These are phyloP conservation scores for Rosa hybrid DNA, from an alignment of 331 rosid genomes.

Conservation along the genomic window DNA sequence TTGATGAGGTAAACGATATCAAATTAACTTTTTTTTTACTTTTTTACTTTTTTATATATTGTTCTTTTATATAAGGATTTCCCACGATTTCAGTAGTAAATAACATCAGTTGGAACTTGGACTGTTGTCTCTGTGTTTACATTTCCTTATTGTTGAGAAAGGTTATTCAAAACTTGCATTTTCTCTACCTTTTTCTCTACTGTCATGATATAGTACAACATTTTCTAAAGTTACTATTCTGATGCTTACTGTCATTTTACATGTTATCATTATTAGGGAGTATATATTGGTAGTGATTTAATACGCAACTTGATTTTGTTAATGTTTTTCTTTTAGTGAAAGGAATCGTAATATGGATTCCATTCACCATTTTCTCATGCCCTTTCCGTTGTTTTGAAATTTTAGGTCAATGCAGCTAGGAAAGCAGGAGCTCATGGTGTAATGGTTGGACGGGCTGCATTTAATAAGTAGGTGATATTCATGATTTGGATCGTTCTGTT, in stretches of 20 bases:
- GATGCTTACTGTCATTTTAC: not conserved
- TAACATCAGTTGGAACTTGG: not conserved
- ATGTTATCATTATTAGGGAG: not conserved
- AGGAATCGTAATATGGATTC: not conserved
- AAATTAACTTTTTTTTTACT: not conserved
- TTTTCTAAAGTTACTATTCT: not conserved
- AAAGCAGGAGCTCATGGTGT: constrained; percentile 95
- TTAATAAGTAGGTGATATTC: constrained; percentile 48
- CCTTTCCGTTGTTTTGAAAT: constrained; percentile 4
- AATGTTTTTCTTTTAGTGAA: not conserved
- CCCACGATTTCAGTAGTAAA: not conserved
- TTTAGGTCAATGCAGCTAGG: constrained; percentile 73
- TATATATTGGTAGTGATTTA: not conserved
- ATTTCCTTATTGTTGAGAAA: not conserved
- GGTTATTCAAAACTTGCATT: not conserved
- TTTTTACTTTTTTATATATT: not conserved
- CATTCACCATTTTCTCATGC: constrained; percentile 18
- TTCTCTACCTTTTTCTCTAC: not conserved
- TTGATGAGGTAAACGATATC: constrained; percentile 75
- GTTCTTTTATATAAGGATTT: not conserved
- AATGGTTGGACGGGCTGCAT: constrained; percentile 96
- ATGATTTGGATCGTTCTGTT: not conserved
- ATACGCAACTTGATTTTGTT: not conserved
- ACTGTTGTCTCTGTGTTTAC: not conserved
- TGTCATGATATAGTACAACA: not conserved